phyloP scores from a whole-genome alignment of 768 basidiomycete genomes.

The Basidioascus undulatus region DNA sequence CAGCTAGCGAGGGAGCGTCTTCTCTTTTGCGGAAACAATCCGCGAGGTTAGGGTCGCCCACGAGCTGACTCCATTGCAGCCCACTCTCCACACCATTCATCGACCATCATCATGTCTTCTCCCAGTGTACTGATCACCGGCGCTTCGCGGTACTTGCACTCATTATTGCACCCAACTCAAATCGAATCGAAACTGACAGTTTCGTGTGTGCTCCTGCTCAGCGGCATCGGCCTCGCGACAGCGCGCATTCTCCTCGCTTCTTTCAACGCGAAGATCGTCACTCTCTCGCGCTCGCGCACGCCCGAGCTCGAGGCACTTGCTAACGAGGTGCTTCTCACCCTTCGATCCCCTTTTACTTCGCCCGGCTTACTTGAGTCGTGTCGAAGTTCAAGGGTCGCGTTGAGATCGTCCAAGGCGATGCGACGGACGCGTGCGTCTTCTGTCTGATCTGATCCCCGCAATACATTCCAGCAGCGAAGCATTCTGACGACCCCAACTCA shows the following conservation, averaged over 20 bases:
- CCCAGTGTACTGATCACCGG: conserved; percentile 61
- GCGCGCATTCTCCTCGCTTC: conserved; percentile 37
- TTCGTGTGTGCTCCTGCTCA: conserved; percentile 10
- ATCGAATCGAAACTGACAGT: conserved; percentile 19
- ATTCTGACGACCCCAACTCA: conserved; percentile 25
- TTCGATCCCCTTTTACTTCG: no score
- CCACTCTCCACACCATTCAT: neutral
- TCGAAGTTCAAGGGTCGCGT: no score
- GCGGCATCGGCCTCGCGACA: conserved; percentile 59
- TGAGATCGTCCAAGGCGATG: conserved; percentile 39
- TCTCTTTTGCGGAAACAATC: no score
- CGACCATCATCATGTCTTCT: conserved; percentile 4
- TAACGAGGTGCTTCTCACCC: conserved; percentile 20
- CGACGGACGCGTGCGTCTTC: conserved; percentile 23
- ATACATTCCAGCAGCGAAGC: conserved; percentile 11
- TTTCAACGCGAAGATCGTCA: conserved; percentile 43
- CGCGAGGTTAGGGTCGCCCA: no score
- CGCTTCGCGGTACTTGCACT: conserved; percentile 38
- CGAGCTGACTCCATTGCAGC: no score
- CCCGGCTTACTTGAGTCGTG: no score
- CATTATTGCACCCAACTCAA: neutral
- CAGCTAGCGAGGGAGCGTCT: no score
- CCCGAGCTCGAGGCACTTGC: conserved; percentile 35
- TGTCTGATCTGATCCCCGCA: no score
- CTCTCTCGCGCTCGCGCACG: conserved; percentile 44